phyloP scores from a whole-genome alignment of 2,329 filamentous ascomycete genomes.

The Didymella arachidicola region DNA sequence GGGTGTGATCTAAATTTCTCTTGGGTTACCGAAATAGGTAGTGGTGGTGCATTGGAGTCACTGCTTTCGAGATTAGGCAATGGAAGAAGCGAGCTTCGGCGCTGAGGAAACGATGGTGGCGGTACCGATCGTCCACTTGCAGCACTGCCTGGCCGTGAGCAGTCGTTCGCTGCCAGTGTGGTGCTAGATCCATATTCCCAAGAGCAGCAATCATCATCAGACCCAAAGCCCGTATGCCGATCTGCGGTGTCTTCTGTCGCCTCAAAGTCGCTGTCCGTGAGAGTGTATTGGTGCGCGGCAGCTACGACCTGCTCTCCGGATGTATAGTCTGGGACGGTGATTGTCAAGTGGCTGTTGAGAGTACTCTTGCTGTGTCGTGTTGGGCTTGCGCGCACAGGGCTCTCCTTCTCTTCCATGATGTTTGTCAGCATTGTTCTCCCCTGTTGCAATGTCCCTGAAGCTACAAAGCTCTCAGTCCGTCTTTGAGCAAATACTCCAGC shows the following conservation, averaged over 20 bases:
- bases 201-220: background rate
- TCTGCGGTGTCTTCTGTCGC: background rate
- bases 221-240: background rate
- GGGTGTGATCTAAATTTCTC: background rate
- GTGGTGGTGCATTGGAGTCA: background rate
- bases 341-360: background rate
- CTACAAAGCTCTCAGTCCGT: background rate
- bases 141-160: background rate
- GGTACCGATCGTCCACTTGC: background rate
- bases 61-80: background rate
- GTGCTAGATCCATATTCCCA: slow-evolving; percentile 1
- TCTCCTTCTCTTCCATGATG: slow-evolving; percentile 13
- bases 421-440: slow-evolving; percentile 1
- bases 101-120: background rate
- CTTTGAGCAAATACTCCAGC: background rate
- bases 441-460: background rate
- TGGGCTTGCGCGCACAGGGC: background rate
- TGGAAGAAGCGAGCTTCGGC: background rate
- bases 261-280: slow-evolving; percentile 5
- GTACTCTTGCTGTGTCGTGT: background rate
- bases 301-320: background rate
- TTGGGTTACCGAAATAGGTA: background rate
- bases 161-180: background rate
- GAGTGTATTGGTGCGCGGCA: background rate
- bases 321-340: background rate